phyloP scores from a whole-genome alignment of 169 alveolate species.

The Cryptosporidium parvum region DNA sequence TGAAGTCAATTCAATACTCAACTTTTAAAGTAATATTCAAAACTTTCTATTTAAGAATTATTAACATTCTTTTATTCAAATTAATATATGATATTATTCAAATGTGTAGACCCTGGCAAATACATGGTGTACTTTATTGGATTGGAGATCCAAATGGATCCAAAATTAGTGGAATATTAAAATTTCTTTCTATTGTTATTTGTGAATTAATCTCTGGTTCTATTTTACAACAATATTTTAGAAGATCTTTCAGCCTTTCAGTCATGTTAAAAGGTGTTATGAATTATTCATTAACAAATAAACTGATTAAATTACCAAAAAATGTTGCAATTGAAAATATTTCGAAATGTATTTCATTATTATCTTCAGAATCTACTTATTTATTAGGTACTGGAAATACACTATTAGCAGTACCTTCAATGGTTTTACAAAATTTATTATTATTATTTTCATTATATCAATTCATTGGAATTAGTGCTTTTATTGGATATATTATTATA shows the following conservation, averaged over 20 bases:
- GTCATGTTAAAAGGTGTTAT: slow-evolving; percentile 68
- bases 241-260: slow-evolving; percentile 56
- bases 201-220: slow-evolving; percentile 51
- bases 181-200: slow-evolving; percentile 21
- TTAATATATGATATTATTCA: slow-evolving; percentile 22
- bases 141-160: slow-evolving; percentile 51
- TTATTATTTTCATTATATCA: slow-evolving; percentile 38
- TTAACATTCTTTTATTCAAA: neutral
- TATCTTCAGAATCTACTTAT: slow-evolving; percentile 60
- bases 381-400: slow-evolving; percentile 50
- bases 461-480: slow-evolving; percentile 69
- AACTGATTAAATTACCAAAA: slow-evolving; percentile 43
- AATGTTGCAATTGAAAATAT: slow-evolving; percentile 15
- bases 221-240: slow-evolving; percentile 55
- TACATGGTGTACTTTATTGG: slow-evolving; percentile 40
- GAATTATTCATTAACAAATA: slow-evolving; percentile 44
- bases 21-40: slow-evolving; percentile 34
- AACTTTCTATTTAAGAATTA: slow-evolving; percentile 44
- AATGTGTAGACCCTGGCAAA: slow-evolving; percentile 59
- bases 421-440: slow-evolving; percentile 64
- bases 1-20: slow-evolving; percentile 5
- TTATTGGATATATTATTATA: slow-evolving; percentile 59
- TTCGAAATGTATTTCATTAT: slow-evolving; percentile 44
- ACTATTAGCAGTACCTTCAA: slow-evolving; percentile 54
- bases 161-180: slow-evolving; percentile 8